A percentile compares a stretch with the other conserved stretches of the same genome.
Evolutionary conservation across 148 eudicot species (phyloP).

Genomic region (Fagopyrum homotropicum): DNA sequence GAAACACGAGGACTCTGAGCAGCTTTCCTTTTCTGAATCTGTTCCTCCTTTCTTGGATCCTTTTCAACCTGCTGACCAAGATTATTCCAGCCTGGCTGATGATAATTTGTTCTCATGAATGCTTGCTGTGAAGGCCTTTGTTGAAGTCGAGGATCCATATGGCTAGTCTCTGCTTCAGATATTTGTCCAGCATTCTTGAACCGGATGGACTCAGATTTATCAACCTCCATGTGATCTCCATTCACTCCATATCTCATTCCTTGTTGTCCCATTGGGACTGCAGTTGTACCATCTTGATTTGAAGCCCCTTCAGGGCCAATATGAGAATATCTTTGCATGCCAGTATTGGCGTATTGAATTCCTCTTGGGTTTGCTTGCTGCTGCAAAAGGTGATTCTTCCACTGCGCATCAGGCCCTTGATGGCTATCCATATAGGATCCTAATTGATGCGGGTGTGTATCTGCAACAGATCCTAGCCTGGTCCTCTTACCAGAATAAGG

Average conservation of each 20-base stretch:
- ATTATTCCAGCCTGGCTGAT: constrained; percentile 56
- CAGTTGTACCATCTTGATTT: constrained; percentile 40
- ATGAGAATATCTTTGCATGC: constrained; percentile 64
- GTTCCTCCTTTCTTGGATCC: constrained; percentile 68
- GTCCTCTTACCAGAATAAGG: constrained; percentile 53
- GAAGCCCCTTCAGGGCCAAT: constrained; percentile 56
- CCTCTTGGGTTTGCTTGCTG: constrained; percentile 56
- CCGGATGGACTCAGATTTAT: constrained; percentile 37
- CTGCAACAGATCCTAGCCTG: constrained; percentile 36
- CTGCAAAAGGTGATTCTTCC: constrained; percentile 61
- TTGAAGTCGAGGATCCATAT: constrained; percentile 47
- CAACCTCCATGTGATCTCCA: constrained; percentile 49
- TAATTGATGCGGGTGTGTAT: constrained; percentile 55
- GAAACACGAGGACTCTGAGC: constrained; percentile 83
- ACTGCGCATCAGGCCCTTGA: constrained; percentile 53
- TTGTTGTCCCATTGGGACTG: constrained; percentile 39
- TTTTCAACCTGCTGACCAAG: constrained; percentile 52
- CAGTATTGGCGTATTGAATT: constrained; percentile 45
- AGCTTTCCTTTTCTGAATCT: constrained; percentile 48
- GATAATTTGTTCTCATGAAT: constrained; percentile 44
- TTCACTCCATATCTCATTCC: constrained; percentile 38
- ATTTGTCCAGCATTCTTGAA: constrained; percentile 41
- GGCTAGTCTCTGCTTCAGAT: constrained; percentile 42
- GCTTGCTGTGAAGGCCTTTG: constrained; percentile 54
- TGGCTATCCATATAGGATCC: constrained; percentile 48